Evolutionary conservation across 805 yeast species (phyloP), one percentile per base, ranked within the genome.

Genomic region (Metschnikowia baotianmanensis): DNA sequence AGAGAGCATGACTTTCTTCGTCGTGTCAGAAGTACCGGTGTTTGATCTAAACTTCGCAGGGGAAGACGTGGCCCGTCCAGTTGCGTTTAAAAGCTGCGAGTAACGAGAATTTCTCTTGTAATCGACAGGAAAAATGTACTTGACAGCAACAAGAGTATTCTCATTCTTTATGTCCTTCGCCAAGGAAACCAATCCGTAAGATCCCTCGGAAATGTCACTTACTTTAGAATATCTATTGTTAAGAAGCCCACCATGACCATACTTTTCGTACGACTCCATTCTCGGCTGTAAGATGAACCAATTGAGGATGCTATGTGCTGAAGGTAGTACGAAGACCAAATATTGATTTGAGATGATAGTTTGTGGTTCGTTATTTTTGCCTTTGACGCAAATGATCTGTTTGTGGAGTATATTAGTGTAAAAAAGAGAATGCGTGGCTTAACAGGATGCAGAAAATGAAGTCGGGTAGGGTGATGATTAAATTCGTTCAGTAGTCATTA

Each of bases 181-280:
- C 19, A 91, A 72, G 2, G 95, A 81, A 7, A 91, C 98, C 34
- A 85, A 76, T 36, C 98, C 98, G 62, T 87, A 91, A 0, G 97
- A 87, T 22, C 98, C 98, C 61, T 87, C 90, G 57, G 90, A 86
- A 44, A 91, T 77, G 56, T 82, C 86, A 43, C 78, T 80, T 17
- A 88, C 71, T 52, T 82, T 82, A 43, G 69, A 66, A 65, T 88
- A 91, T 41, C 85, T 70, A 40, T 71, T 71, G 45, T 80, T 74
- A 42, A 87, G 67, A 32, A 84, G 69, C 15, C 51, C 55, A 16
- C 74, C 74, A 17, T 53, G 51, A 43, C 63, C 67, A 48, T 70
- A 70, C 25, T 45, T 49, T 34, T 67, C 64, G 53, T 69, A 69
- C 33, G 61, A 69, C 24, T 67, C 70, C 72, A 70, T 69, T 17